Evolutionary conservation across 306 rosid species (phyloP).

Genomic region (Cercis canadensis): DNA sequence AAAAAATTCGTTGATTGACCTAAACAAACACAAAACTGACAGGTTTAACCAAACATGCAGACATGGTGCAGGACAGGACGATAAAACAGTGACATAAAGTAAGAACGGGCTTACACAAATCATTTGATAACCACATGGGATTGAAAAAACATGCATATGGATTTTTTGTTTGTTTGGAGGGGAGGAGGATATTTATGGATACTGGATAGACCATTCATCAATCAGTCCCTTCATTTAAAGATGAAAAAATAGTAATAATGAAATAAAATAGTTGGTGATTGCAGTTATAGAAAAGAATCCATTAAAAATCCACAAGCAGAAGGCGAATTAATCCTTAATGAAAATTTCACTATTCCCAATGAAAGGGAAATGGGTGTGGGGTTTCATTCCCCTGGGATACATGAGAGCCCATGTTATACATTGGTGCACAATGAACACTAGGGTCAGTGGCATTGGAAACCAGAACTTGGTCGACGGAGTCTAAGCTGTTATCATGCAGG

Average conservation of each 20-base stretch:
- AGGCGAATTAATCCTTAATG: not conserved
- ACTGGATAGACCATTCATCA: not conserved
- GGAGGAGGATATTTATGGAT: not conserved
- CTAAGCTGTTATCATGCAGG: slow-evolving; percentile 54
- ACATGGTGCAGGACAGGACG: not conserved
- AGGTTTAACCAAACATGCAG: slow-evolving; percentile 1
- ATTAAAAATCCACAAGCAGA: slow-evolving; percentile 20
- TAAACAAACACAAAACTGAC: not conserved
- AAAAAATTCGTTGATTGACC: not conserved
- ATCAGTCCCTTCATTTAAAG: not conserved
- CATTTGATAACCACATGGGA: too few relatives aligned
- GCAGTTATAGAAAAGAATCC: not conserved
- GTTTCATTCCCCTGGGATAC: slow-evolving; percentile 58
- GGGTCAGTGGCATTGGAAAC: slow-evolving; percentile 48
- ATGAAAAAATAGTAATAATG: not conserved
- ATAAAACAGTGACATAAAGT: not conserved
- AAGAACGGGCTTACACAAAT: not conserved
- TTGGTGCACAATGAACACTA: slow-evolving; percentile 51
- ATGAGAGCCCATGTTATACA: slow-evolving; percentile 58
- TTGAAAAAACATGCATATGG: too few relatives aligned
- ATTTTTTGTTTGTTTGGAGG: too few relatives aligned
- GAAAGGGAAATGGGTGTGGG: slow-evolving; percentile 73
- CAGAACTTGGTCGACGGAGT: slow-evolving; percentile 63
- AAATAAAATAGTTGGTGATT: slow-evolving; percentile 6
- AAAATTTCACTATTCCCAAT: slow-evolving; percentile 60